Evolutionary conservation across 2,329 filamentous ascomycete genomes (phyloP), one percentile per base, ranked within the genome.

Genomic region (Exophiala mesophila): DNA sequence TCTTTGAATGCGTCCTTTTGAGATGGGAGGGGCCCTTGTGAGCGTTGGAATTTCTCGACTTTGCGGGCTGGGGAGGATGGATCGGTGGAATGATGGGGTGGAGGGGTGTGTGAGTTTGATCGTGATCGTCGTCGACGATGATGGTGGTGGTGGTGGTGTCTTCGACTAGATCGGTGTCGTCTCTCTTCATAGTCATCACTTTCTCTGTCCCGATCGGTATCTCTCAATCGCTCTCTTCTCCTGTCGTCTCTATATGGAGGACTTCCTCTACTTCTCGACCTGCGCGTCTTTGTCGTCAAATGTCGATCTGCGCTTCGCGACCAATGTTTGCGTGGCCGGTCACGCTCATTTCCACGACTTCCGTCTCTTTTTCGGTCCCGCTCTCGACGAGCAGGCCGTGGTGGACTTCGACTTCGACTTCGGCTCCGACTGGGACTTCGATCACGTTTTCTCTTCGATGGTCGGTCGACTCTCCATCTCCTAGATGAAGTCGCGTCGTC

Each of bases 1-100:
- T 37, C 57, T n/a, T 55, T 57, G 51, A 71, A 73, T 16, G 68
- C 67, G 24, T 70, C 66, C 39, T 61, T 52, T 46, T 73, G 70
- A 3, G 69, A 70, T 21, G 68, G 68, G 10, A 73, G 63, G 3
- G 70, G 67, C 12, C 43, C 47, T 41, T 41, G 46, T 16, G 44
- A 40, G 7, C 46, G 49, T 9, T 40, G 20, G 18, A 36, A 33
- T 15, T n/a, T n/a, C n/a, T n/a, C n/a, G n/a, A n/a, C n/a, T n/a
- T n/a, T n/a, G n/a, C n/a, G n/a, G 24, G 15, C 21, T 34, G 45
- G 9, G 43, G 41, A 16, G 51, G 50, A 6, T 24, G 45, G n/a
- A n/a, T 33, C 34, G 39, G 19, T 37, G 44, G 26, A 47, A 47
- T n/a, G 50, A 53, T 9, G 37, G 50, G 26, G 50, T n/a, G n/a